Conservation (phyloP, 106 monocot genomes). For the Alisma plantagoaquatica region DNA sequence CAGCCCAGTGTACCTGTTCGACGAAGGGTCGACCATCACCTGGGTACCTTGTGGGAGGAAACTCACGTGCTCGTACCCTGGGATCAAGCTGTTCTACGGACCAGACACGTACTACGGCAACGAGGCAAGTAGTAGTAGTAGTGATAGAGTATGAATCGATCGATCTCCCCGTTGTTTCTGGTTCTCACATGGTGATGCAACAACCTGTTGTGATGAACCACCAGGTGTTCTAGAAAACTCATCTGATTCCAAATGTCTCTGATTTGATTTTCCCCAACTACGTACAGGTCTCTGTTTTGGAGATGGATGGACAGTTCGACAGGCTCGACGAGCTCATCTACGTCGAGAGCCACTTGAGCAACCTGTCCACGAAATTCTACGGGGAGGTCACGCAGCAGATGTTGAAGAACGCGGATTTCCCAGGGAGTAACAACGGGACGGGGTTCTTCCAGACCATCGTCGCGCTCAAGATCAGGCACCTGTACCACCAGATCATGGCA, state of each 20-base stretch:
- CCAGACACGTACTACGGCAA: constrained; percentile 58
- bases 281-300: constrained; percentile 80
- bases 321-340: constrained; percentile 89
- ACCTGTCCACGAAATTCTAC: constrained; percentile 73
- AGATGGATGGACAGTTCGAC: constrained; percentile 95
- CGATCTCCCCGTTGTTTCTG: too few relatives aligned
- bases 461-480: constrained; percentile 77
- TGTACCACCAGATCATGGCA: constrained; percentile 56
- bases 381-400: constrained; percentile 94
- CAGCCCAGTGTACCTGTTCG: constrained; percentile 76
- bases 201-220: too few relatives aligned
- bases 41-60: constrained; percentile 94
- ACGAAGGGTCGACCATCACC: constrained; percentile 78
- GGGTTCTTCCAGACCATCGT: constrained; percentile 84
- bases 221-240: too few relatives aligned
- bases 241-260: not conserved
- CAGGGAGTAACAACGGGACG: constrained; percentile 84
- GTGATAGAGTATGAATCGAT: too few relatives aligned
- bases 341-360: constrained; percentile 83
- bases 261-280: too few relatives aligned
- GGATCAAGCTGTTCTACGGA: constrained; percentile 75
- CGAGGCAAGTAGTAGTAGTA: too few relatives aligned
- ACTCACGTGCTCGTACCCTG: constrained; percentile 82
- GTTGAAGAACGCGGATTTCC: constrained; percentile 79
- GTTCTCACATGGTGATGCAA: too few relatives aligned